Conservation (phyloP, 805 yeast genomes). For the Kurtzmaniella cleridarum region DNA sequence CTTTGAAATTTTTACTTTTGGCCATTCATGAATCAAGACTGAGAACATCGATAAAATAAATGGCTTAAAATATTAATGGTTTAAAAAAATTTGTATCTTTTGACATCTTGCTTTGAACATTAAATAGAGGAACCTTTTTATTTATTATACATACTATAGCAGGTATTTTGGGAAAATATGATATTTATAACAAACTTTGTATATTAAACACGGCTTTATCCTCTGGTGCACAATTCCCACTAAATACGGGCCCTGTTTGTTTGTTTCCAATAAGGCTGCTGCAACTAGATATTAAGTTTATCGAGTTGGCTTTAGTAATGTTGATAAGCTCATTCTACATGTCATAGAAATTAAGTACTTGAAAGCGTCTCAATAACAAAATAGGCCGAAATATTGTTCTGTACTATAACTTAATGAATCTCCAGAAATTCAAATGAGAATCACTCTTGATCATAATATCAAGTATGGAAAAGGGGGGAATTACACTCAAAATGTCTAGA, state of each 20-base stretch:
- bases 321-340: slow-evolving; percentile 37
- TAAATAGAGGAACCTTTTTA: slow-evolving; percentile 37
- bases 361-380: slow-evolving; percentile 40
- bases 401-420: slow-evolving; percentile 39
- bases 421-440: slow-evolving; percentile 33
- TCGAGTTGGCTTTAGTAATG: slow-evolving; percentile 39
- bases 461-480: slow-evolving; percentile 38
- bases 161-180: slow-evolving; percentile 36
- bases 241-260: slow-evolving; percentile 32
- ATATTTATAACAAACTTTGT: slow-evolving; percentile 36
- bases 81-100: slow-evolving; percentile 38
- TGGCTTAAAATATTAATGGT: slow-evolving; percentile 21
- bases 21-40: slow-evolving; percentile 22
- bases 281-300: slow-evolving; percentile 35
- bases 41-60: slow-evolving; percentile 36
- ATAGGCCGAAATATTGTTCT: slow-evolving; percentile 47
- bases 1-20: slow-evolving; percentile 27
- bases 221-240: slow-evolving; percentile 31
- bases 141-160: slow-evolving; percentile 36
- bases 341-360: slow-evolving; percentile 38
- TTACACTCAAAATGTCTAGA: slow-evolving; percentile 33
- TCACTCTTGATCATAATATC: slow-evolving; percentile 31
- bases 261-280: slow-evolving; percentile 38
- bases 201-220: slow-evolving; percentile 30
- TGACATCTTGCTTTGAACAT: too few species aligned